Evolutionary conservation across 306 rosid species (phyloP), one percentile per base, ranked within the genome.

Genomic region (Alnus glutinosa): DNA sequence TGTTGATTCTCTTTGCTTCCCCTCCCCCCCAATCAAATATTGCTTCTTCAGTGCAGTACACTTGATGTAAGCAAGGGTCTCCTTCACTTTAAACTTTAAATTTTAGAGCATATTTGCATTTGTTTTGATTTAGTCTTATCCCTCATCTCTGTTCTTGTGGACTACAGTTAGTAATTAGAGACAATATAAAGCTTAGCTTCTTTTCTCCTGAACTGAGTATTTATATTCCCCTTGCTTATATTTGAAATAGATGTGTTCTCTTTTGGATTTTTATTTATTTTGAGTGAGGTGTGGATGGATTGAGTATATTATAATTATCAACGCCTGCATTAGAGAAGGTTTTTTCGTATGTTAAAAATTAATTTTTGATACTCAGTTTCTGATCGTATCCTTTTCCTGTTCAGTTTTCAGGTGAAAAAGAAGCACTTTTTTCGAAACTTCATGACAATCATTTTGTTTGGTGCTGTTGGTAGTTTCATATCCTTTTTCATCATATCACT

Each of bases 351-450:
- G 32, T 7, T 44, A 39, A 42, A 67, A 13, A 39, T 78, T 70
- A 11, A 23, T 50, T 55, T 48, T 63, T 34, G 46, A 30, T 57
- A 2, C 28, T 47, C 37, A 55, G 76, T 46, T 69, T 80, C 81
- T 34, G 47, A 75, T 28, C 52, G 42, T 23, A 8, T 58, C 23
- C 23, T 39, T 75, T 59, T 74, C 30, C 32, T 9, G 67, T 75
- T 50, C 87, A 89, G 96, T 55, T 89, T 91, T 73, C 91, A 89
- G 85, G 91, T 91, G 89, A 91, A 89, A 81, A 89, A 84, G 90
- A 91, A 89, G 87, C 91, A 87, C 51, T 91, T 91, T 66, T 91
- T 91, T 58, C 77, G 84, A 49, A 91, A 91, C 85, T 91, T 89
- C 32, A 59, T 80, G 69, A 82, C 85, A 82, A 91, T 91, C 67